Conservation (phyloP, 2,329 filamentous ascomycete species). For the Stachybotrys echinatus region DNA sequence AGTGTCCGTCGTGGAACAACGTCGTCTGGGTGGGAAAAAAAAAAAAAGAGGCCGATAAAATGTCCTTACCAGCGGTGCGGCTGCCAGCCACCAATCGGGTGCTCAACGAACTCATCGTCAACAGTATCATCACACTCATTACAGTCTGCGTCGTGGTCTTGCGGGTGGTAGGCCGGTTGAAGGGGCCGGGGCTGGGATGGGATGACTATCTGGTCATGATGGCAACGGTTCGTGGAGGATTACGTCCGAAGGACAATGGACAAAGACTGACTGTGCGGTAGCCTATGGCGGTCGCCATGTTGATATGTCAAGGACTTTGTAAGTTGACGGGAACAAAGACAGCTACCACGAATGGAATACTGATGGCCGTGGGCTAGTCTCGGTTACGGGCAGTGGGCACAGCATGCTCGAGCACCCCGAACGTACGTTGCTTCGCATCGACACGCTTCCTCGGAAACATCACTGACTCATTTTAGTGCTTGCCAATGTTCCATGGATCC, state of each 20-base stretch:
- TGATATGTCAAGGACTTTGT: conserved; percentile 20
- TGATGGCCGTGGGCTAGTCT: conserved; percentile 8
- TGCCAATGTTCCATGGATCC: conserved; percentile 17
- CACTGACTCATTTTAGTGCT: conserved; percentile 8
- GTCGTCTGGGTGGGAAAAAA: background rate
- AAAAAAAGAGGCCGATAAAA: background rate
- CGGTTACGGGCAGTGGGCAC: conserved; percentile 18
- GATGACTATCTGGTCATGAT: conserved; percentile 24
- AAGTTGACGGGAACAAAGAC: background rate
- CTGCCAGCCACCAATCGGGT: conserved; percentile 16
- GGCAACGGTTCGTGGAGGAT: conserved; percentile 11
- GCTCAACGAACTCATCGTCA: conserved; percentile 18
- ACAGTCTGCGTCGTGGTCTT: conserved; percentile 20
- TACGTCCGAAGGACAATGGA: conserved; percentile 4
- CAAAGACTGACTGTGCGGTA: conserved; percentile 3
- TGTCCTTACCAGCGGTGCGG: conserved; percentile 4
- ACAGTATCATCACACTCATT: conserved; percentile 24
- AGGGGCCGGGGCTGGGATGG: conserved; percentile 24
- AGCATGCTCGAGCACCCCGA: conserved; percentile 8
- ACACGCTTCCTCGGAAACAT: background rate
- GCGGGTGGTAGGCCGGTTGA: conserved; percentile 19
- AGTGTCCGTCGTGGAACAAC: no score
- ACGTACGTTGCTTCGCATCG: conserved; percentile 8
- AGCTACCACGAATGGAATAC: background rate
- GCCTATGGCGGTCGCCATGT: conserved; percentile 19